Evolutionary conservation across 768 basidiomycete species (phyloP).

Genomic region (Hypholoma fasciculare): DNA sequence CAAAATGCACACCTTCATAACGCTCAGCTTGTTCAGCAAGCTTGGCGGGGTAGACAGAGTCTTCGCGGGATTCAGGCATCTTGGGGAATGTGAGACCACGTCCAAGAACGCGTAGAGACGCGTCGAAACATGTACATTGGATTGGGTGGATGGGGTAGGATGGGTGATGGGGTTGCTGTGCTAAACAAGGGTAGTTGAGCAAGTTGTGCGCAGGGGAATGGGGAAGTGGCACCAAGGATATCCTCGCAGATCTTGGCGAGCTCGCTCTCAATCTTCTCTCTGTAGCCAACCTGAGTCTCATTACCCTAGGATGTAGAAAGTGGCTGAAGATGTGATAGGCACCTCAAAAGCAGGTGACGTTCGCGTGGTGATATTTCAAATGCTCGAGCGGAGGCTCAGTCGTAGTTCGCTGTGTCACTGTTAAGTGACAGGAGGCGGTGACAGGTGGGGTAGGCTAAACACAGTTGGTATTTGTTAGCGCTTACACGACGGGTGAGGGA

Average conservation of each 20-base stretch:
- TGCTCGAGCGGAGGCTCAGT: no score
- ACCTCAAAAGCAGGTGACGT: no score
- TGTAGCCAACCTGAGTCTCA: slow-evolving; percentile 91
- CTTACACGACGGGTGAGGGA: no score
- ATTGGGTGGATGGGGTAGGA: slow-evolving; percentile 19
- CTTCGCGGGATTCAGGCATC: slow-evolving; percentile 90
- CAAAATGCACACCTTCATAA: slow-evolving; percentile 75
- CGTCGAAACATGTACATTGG: slow-evolving; percentile 42
- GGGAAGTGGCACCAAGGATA: slow-evolving; percentile 71
- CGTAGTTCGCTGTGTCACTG: no score
- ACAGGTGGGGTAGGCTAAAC: no score
- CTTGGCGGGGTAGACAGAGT: slow-evolving; percentile 99
- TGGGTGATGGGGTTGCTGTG: slow-evolving; percentile 6
- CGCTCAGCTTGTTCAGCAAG: slow-evolving; percentile 99
- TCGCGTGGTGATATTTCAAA: no score
- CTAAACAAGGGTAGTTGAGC: slow-evolving; percentile 33
- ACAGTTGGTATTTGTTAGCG: no score
- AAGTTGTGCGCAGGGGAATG: slow-evolving; percentile 26
- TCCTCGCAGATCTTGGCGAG: slow-evolving; percentile 99
- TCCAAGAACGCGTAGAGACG: slow-evolving; percentile 34
- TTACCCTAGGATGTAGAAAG: no score
- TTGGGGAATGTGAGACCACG: slow-evolving; percentile 40
- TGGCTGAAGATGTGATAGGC: no score
- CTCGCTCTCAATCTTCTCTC: slow-evolving; percentile 97
- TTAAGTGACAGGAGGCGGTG: no score